phyloP scores from a whole-genome alignment of 2,329 filamentous ascomycete species.

The Claviceps maximensis region DNA sequence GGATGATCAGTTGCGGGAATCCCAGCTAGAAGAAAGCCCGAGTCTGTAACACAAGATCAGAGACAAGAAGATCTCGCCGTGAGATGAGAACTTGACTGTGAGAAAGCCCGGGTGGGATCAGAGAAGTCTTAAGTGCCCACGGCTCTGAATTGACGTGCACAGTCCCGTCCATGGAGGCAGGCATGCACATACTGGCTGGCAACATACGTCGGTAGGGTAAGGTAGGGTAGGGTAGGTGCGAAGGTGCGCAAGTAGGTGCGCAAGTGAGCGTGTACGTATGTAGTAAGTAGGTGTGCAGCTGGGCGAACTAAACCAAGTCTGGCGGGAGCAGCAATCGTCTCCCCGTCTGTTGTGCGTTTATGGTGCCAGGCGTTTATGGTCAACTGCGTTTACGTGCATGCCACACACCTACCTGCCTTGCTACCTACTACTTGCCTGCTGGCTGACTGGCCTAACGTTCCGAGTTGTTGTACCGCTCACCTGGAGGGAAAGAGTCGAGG shows the following conservation, averaged over 20 bases:
- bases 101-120: conserved; percentile 36
- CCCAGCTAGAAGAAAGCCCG: conserved; percentile 30
- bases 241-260: not conserved
- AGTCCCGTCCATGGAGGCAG: conserved; percentile 18
- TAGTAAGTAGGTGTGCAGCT: not conserved
- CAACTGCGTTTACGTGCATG: not conserved
- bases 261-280: not conserved
- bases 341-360: conserved; percentile 15
- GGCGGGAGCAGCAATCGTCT: conserved; percentile 24
- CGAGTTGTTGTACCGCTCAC: not conserved
- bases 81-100: conserved; percentile 19
- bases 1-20: conserved; percentile 41
- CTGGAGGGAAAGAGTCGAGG: not conserved
- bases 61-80: conserved; percentile 24
- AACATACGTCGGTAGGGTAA: not conserved
- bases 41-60: conserved; percentile 30
- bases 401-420: no score
- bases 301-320: conserved; percentile 19
- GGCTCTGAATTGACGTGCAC: conserved; percentile 25
- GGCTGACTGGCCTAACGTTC: not conserved
- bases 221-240: not conserved
- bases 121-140: conserved; percentile 45
- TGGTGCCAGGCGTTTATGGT: not conserved
- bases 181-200: not conserved
- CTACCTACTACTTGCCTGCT: not conserved